Evolutionary conservation across 768 basidiomycete species (phyloP).

Genomic region (Floccularia luteovirens): DNA sequence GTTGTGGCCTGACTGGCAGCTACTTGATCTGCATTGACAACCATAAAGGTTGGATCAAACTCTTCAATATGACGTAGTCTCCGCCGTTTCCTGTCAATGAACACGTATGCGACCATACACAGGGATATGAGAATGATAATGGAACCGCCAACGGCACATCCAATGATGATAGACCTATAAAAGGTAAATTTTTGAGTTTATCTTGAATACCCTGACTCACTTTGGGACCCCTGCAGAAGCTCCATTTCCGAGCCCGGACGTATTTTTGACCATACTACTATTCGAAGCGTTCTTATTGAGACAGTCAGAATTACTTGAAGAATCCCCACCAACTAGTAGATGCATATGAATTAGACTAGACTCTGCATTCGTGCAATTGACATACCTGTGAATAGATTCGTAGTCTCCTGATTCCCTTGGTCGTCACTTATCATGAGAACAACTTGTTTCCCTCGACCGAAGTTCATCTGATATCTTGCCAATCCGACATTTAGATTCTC

Average conservation of each 20-base stretch:
- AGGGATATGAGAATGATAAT: constrained; percentile 29
- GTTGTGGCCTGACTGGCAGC: constrained; percentile 10
- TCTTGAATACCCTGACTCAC: too few species aligned
- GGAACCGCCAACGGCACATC: constrained; percentile 32
- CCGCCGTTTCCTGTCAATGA: constrained; percentile 29
- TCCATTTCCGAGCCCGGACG: too few species aligned
- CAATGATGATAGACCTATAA: constrained; percentile 36
- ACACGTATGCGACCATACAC: constrained; percentile 33
- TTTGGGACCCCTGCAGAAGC: too few species aligned
- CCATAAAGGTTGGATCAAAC: constrained; percentile 17
- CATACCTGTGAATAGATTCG: constrained; percentile 32
- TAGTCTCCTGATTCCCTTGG: constrained; percentile 28
- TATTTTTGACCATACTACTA: not conserved
- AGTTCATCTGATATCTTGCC: constrained; percentile 36
- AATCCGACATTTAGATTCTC: constrained; percentile 19
- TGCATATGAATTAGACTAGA: not conserved
- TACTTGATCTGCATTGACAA: too few species aligned
- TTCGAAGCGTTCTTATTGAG: not conserved
- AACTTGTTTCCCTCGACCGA: constrained; percentile 24
- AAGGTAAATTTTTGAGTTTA: too few species aligned
- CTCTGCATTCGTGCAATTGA: not conserved
- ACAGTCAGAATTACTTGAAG: constrained; percentile 14
- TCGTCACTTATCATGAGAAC: constrained; percentile 38
- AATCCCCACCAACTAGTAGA: constrained; percentile 23
- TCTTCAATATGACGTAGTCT: constrained; percentile 5